Evolutionary conservation across 1,284 basidiomycete genomes (phyloP), one percentile per base, ranked within the genome.

Genomic region (Xerocomus amazonicus): DNA sequence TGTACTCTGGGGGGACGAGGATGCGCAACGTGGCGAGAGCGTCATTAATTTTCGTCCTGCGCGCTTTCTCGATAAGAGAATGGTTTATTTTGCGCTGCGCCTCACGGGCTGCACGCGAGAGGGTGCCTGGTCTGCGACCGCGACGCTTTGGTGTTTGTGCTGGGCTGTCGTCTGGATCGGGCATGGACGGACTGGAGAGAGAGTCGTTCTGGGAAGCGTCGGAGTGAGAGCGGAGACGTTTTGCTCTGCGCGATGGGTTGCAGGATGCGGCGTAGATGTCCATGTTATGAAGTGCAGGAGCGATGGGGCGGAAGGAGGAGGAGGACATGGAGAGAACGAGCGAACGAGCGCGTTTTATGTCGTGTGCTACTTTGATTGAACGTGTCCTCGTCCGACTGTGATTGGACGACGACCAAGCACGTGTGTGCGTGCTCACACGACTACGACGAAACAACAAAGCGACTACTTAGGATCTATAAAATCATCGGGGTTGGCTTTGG

Each of bases 11-110:
- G 0, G 86, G 84, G 2, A 90, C 84, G 48, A 90, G 78, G 51
- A 73, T 69, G 50, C 80, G 78, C 19, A 91, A 68, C 1, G 79
- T 79, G 5, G 83, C 73, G 9, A 91, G 75, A 1, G 88, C 85
- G 42, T 89, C 84, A 62, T 91, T 91, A 53, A 91, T 91, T 74
- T 90, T 90, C 2, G 87, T 90, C 32, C 88, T 75, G 14, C 89
- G 73, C 0, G 87, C 83, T 60, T 90, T 89, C 70, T 91, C 88
- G 64, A 91, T 91, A 50, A 89, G 82, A 9, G 85, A 88, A 59
- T 91, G 88, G 65, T 90, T 90, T 39, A 88, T 78, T 62, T 89
- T 87, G 51, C 88, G 83, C 67, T 85, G 83, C 2, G 84, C 79
- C 66, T 89, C 86, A 47, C 87, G 76, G 29, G 84, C 85, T 6